These are phyloP conservation scores for Diaporthe sp. DNA, from an alignment of 2,329 filamentous ascomycete species.

Conservation along the genomic window DNA sequence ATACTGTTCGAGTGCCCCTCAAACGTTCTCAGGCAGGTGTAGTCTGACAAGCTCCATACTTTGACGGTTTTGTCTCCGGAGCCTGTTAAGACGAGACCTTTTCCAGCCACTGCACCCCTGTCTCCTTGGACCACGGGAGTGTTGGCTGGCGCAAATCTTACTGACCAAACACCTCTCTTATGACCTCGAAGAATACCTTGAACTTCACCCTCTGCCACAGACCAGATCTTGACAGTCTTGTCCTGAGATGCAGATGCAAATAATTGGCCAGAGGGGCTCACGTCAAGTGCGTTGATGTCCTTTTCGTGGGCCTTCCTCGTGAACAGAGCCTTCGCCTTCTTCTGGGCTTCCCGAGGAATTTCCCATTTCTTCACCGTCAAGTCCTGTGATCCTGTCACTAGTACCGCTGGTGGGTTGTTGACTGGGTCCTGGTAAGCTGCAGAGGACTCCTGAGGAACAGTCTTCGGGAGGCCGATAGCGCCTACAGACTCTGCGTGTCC, in stretches of 20 bases:
- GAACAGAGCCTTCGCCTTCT: slow-evolving; percentile 75
- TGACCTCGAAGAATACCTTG: slow-evolving; percentile 93
- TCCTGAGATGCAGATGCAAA: slow-evolving; percentile 98
- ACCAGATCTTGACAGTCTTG: slow-evolving; percentile 97
- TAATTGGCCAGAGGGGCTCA: slow-evolving; percentile 77
- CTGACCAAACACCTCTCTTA: slow-evolving; percentile 94
- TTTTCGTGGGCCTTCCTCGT: slow-evolving; percentile 98
- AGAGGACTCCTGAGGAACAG: slow-evolving; percentile 73
- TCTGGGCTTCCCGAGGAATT: slow-evolving; percentile 69
- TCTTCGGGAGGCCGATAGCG: slow-evolving; percentile 84
- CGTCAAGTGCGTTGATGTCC: slow-evolving; percentile 94
- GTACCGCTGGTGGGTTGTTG: slow-evolving; percentile 81
- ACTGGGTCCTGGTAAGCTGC: slow-evolving; percentile 79
- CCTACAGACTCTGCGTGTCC: slow-evolving; percentile 95
- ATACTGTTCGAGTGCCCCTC: slow-evolving; percentile 98
- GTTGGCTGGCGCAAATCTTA: slow-evolving; percentile 85
- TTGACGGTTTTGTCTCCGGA: slow-evolving; percentile 97
- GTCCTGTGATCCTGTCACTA: slow-evolving; percentile 94
- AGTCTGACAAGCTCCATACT: slow-evolving; percentile 92
- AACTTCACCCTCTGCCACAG: slow-evolving; percentile 87
- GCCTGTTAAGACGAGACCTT: slow-evolving; percentile 87
- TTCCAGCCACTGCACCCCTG: slow-evolving; percentile 77
- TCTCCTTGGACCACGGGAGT: slow-evolving; percentile 80
- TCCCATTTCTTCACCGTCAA: slow-evolving; percentile 97
- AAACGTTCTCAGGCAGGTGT: slow-evolving; percentile 91